Base-by-base conservation (phyloP, 371 early-diverging fungal genomes). In the Apophysomyces ossiformis region DNA sequence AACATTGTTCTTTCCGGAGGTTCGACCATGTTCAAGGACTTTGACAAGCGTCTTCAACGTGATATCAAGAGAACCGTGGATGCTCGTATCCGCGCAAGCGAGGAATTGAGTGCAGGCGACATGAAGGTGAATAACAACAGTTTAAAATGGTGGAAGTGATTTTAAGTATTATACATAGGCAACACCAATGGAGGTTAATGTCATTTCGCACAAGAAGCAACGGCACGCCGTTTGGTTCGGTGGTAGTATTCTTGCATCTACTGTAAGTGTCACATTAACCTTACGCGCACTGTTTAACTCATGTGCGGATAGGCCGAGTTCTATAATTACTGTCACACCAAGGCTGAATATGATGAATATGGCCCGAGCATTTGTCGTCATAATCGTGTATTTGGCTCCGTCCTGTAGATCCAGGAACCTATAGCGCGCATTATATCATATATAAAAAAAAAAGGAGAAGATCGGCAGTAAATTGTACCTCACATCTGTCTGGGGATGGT, bases 161-260 rank as follows among this genome's bases (percentile, higher is more conserved):
- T 45, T 18, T 45, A 16, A 37, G n/a, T 13, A 38, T 43, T 35
- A 74, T 63, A 76, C 87, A 63, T 75, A 87, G 77, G 87, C 93
- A 15, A 90, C 81, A 60, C 91, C 93, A 41, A 92, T 98, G 77
- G 97, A 97, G 21, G 99, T 98, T 46, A 97, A 95, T 71, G 99
- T 98, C 44, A 85, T 98, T 41, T 88, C 92, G n/a, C 97, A 98
- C 87, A 96, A 95, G 89, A 95, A 94, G 77, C 99, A 98, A 77
- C 88, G 99, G 38, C 95, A 98, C 70, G 99, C 99, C 43, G 99
- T 98, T 35, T 98, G 99, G 99, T 96, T 92, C 77, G 99, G 99
- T 64, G 99, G 97, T 64, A 92, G 92, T 77, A 83, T 97, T 69
- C 81, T 98, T 69, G 97, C 96, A 46, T 91, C 90, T 58, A 96